phyloP scores from a whole-genome alignment of 768 basidiomycete genomes.

The Kondoa malvinella region DNA sequence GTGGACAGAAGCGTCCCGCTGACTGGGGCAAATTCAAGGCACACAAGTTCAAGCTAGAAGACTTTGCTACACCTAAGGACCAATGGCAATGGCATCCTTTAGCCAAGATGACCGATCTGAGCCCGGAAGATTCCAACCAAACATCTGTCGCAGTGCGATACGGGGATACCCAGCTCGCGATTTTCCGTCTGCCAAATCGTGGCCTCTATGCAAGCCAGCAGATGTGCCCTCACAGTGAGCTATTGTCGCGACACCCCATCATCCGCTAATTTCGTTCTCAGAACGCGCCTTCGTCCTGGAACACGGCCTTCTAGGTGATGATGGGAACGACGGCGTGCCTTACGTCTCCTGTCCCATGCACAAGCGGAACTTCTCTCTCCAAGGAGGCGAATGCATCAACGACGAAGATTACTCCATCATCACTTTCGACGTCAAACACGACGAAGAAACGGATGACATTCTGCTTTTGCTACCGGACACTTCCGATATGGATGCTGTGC shows the following conservation, averaged over 20 bases:
- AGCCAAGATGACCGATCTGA: conserved; percentile 40
- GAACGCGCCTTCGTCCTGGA: conserved; percentile 53
- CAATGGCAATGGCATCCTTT: conserved; percentile 46
- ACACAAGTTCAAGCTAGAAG: conserved; percentile 35
- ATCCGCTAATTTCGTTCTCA: background rate
- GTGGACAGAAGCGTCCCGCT: conserved; percentile 48
- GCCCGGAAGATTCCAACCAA: conserved; percentile 26
- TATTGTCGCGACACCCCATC: no score
- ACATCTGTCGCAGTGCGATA: conserved; percentile 44
- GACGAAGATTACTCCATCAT: conserved; percentile 46
- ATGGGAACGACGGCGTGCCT: conserved; percentile 38
- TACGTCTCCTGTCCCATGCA: conserved; percentile 36
- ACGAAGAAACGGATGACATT: conserved; percentile 34
- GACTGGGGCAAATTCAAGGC: conserved; percentile 50
- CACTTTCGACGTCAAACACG: conserved; percentile 44
- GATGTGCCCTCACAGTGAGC: conserved; percentile 32
- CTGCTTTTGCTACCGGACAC: conserved; percentile 41
- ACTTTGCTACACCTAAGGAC: conserved; percentile 37
- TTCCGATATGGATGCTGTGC: conserved; percentile 43
- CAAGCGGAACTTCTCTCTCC: conserved; percentile 21
- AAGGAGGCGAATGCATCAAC: conserved; percentile 44
- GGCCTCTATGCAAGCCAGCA: conserved; percentile 55
- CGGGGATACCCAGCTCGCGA: conserved; percentile 49
- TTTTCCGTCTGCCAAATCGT: conserved; percentile 46
- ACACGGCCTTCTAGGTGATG: conserved; percentile 50